phyloP scores from a whole-genome alignment of 768 basidiomycete genomes.

The Lentinula sp. region DNA sequence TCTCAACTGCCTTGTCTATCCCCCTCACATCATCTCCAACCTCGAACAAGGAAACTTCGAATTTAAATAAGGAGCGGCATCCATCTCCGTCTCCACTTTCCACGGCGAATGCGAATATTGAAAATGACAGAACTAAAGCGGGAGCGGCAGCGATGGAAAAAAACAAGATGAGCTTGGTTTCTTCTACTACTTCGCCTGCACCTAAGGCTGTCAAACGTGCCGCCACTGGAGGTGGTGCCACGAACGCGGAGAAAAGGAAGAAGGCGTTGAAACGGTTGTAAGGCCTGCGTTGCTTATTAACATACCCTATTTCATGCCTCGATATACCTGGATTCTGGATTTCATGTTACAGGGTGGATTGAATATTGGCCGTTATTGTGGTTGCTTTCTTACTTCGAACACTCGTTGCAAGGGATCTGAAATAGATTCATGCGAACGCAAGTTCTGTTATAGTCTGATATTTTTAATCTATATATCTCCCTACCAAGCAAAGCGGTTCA shows the following conservation, averaged over 20 bases:
- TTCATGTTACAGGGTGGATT: neutral
- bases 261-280: slow-evolving; percentile 80
- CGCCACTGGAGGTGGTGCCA: slow-evolving; percentile 42
- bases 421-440: too few species aligned
- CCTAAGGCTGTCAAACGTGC: slow-evolving; percentile 68
- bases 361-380: neutral
- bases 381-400: neutral
- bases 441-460: too few species aligned
- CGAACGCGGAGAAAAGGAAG: slow-evolving; percentile 77
- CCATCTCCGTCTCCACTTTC: slow-evolving; percentile 64
- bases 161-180: neutral
- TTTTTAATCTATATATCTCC: too few species aligned
- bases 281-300: neutral
- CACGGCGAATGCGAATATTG: slow-evolving; percentile 65
- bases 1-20: slow-evolving; percentile 37
- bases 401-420: too few species aligned
- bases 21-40: slow-evolving; percentile 34
- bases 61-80: slow-evolving; percentile 49
- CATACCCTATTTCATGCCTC: neutral
- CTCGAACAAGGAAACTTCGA: slow-evolving; percentile 25
- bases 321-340: neutral
- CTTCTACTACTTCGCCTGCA: slow-evolving; percentile 23
- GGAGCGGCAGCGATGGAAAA: slow-evolving; percentile 19
- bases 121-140: slow-evolving; percentile 26
- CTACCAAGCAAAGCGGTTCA: too few species aligned